Conservation (phyloP, 176 grass and related monocot species). For the Pontederia paniculata region DNA sequence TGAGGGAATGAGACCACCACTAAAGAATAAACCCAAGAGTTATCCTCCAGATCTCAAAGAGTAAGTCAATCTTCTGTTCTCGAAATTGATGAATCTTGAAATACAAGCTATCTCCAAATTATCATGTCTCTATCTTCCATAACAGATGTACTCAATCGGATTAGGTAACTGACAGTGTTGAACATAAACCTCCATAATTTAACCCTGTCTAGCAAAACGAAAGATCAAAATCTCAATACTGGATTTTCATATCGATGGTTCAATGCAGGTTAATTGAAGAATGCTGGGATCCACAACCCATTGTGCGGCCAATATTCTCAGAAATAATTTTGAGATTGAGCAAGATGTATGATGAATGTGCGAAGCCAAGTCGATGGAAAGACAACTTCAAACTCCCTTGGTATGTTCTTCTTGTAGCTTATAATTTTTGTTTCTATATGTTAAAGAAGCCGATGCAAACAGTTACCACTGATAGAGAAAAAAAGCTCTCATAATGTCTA, state of each 20-base stretch:
- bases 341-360: conserved; percentile 33
- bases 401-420: conserved; percentile 18
- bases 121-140: not conserved
- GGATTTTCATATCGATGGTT: conserved; percentile 9
- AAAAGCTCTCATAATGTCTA: no score
- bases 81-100: not conserved
- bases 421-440: no score
- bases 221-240: not conserved
- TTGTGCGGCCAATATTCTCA: conserved; percentile 47
- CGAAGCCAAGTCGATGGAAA: conserved; percentile 62
- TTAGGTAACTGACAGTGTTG: no score
- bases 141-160: no score
- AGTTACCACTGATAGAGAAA: no score
- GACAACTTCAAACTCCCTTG: conserved; percentile 78
- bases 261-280: conserved; percentile 65
- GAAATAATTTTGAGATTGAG: conserved; percentile 80
- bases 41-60: conserved; percentile 61
- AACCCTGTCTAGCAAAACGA: not conserved
- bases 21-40: conserved; percentile 73
- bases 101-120: not conserved
- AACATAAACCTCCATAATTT: not conserved
- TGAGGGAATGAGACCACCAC: conserved; percentile 58
- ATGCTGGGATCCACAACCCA: conserved; percentile 72
- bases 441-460: no score
- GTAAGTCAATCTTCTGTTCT: conserved; percentile 28